Conservation (phyloP, 148 eudicot species). For the Vaccinium corymbosum region DNA sequence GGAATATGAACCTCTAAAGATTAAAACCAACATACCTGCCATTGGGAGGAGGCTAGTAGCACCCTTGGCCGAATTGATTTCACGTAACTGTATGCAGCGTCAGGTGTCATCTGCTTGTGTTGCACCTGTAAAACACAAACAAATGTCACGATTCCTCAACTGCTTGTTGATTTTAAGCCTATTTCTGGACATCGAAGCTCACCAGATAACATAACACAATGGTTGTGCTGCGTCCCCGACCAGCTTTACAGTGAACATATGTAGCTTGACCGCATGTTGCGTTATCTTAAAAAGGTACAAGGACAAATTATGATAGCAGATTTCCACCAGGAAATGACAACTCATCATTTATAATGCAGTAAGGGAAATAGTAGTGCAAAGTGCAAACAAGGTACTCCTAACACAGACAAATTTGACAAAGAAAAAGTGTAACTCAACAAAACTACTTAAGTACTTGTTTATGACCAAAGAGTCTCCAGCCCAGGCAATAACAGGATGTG, state of each 20-base stretch:
- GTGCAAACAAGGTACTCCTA: neutral
- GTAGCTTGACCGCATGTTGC: too few species aligned
- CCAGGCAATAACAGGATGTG: too few species aligned
- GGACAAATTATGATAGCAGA: neutral
- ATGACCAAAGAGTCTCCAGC: too few species aligned
- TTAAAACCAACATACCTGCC: constrained; percentile 27
- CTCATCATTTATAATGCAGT: neutral
- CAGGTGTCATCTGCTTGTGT: constrained; percentile 52
- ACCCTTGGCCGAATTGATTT: constrained; percentile 59
- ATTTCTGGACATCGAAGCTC: too few species aligned
- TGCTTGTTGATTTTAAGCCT: too few species aligned
- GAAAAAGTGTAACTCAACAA: too few species aligned
- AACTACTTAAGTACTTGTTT: too few species aligned
- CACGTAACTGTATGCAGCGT: constrained; percentile 38
- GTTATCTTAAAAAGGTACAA: too few species aligned
- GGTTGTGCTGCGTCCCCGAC: too few species aligned
- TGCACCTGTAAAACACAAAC: constrained; percentile 29
- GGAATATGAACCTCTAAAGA: neutral
- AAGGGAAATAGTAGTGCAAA: neutral
- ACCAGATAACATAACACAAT: neutral
- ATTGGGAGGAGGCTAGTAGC: constrained; percentile 43
- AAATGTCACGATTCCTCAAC: too few species aligned
- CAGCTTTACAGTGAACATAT: too few species aligned
- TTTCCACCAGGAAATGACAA: neutral
- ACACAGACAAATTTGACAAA: too few species aligned